phyloP scores from a whole-genome alignment of 495 filamentous ascomycete species.

The Jackrogersella minutella region DNA sequence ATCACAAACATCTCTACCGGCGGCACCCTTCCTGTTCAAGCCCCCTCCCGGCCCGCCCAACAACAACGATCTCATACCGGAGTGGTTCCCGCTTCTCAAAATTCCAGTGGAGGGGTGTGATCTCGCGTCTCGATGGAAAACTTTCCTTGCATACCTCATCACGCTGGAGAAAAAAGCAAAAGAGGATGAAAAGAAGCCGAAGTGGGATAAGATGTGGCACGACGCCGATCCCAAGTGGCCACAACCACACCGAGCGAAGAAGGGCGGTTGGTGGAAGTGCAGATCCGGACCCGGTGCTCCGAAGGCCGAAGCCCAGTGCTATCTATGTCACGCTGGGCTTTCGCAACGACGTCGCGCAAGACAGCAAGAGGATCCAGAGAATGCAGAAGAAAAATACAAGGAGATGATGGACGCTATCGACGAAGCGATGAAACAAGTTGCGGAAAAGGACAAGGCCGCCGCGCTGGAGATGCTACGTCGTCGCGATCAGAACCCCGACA shows the following conservation, averaged over 20 bases:
- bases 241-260: conserved; percentile 22
- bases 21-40: neutral
- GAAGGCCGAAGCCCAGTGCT: conserved; percentile 44
- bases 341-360: neutral
- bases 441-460: conserved; percentile 9
- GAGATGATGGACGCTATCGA: conserved; percentile 8
- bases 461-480: neutral
- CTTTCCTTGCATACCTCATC: conserved; percentile 22
- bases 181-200: conserved; percentile 8
- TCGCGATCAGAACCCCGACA: neutral
- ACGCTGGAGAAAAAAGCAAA: conserved; percentile 6
- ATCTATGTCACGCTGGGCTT: neutral
- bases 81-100: conserved; percentile 45
- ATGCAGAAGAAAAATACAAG: neutral
- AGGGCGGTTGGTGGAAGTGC: conserved; percentile 55
- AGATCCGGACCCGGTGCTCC: conserved; percentile 43
- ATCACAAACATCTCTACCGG: neutral
- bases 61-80: conserved; percentile 31
- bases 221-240: conserved; percentile 44
- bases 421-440: conserved; percentile 23
- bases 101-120: conserved; percentile 15
- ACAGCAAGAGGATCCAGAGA: no score
- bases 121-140: conserved; percentile 5
- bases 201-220: conserved; percentile 48
- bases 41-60: neutral